A percentile compares a stretch with the other conserved stretches of the same genome.
These are phyloP conservation scores for Ophiosphaerella narmari DNA, from an alignment of 2,329 filamentous ascomycete species.

Conservation along the genomic window DNA sequence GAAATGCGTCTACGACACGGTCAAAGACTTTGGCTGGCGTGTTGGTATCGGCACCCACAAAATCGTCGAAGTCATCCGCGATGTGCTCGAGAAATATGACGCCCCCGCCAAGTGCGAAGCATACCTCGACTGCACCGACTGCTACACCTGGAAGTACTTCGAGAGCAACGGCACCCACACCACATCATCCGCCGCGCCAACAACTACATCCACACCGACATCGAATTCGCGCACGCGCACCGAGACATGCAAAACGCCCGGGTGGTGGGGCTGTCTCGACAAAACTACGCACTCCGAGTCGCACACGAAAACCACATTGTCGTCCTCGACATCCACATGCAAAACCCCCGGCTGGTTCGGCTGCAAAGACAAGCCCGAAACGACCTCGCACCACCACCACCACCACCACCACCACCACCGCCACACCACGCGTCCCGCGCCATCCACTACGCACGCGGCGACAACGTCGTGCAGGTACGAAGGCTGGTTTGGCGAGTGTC, in stretches of 20 bases:
- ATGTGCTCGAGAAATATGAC: conserved; percentile 85
- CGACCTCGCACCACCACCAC: conserved; percentile 15
- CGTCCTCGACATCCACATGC: conserved; percentile 48
- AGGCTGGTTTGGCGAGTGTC: conserved; percentile 55
- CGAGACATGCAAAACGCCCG: conserved; percentile 85
- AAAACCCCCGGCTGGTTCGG: conserved; percentile 68
- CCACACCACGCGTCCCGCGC: conserved; percentile 33
- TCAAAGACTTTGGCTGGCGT: conserved; percentile 88
- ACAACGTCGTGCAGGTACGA: conserved; percentile 46
- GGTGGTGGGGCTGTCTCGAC: conserved; percentile 86
- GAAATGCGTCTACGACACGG: conserved; percentile 91
- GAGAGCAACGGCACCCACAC: conserved; percentile 86
- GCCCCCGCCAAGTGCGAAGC: conserved; percentile 74
- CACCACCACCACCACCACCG: conserved; percentile 5
- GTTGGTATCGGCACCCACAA: conserved; percentile 90
- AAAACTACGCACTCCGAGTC: conserved; percentile 59
- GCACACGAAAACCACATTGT: conserved; percentile 51
- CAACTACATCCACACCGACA: conserved; percentile 58
- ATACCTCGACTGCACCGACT: conserved; percentile 82
- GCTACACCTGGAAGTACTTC: conserved; percentile 91
- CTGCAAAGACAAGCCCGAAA: conserved; percentile 58
- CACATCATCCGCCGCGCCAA: conserved; percentile 64
- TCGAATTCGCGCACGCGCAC: conserved; percentile 65
- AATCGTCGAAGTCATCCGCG: conserved; percentile 83
- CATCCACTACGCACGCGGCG: conserved; percentile 26